Evolutionary conservation across 352 stramenopile genomes (phyloP).

Genomic region (Phytophthora cactorum): DNA sequence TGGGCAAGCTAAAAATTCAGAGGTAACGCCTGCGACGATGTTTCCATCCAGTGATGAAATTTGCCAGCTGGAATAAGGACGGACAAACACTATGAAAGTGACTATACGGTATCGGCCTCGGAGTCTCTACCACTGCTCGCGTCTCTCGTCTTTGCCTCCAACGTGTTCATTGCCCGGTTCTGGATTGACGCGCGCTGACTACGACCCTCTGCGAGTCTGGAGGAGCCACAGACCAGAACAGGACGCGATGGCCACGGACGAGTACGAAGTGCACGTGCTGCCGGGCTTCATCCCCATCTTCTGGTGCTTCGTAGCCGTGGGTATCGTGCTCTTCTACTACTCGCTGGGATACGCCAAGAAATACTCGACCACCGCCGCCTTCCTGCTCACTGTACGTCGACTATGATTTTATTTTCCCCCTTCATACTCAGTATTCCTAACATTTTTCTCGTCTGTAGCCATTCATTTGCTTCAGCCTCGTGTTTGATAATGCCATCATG

Average conservation of each 20-base stretch:
- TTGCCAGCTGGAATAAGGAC: slow-evolving; percentile 22
- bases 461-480: slow-evolving; percentile 80
- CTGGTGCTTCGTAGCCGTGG: slow-evolving; percentile 67
- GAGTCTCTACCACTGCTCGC: slow-evolving; percentile 28
- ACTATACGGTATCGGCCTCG: slow-evolving; percentile 11
- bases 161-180: background rate
- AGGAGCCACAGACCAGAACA: slow-evolving; percentile 9
- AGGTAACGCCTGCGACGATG: slow-evolving; percentile 23
- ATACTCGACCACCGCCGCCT: slow-evolving; percentile 75
- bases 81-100: slow-evolving; percentile 8
- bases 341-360: slow-evolving; percentile 77
- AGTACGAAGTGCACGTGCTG: slow-evolving; percentile 53
- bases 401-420: background rate
- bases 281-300: slow-evolving; percentile 65
- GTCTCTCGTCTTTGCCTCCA: slow-evolving; percentile 18
- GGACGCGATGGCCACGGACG: slow-evolving; percentile 13
- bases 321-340: slow-evolving; percentile 76
- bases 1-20: background rate
- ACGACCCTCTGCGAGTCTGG: background rate
- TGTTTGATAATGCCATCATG: slow-evolving; percentile 86
- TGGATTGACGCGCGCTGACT: slow-evolving; percentile 25
- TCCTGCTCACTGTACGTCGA: slow-evolving; percentile 71
- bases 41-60: slow-evolving; percentile 10
- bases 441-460: slow-evolving; percentile 44
- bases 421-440: slow-evolving; percentile 5